Evolutionary conservation across 352 stramenopile genomes (phyloP).

Genomic region (Phytophthora palmivora): DNA sequence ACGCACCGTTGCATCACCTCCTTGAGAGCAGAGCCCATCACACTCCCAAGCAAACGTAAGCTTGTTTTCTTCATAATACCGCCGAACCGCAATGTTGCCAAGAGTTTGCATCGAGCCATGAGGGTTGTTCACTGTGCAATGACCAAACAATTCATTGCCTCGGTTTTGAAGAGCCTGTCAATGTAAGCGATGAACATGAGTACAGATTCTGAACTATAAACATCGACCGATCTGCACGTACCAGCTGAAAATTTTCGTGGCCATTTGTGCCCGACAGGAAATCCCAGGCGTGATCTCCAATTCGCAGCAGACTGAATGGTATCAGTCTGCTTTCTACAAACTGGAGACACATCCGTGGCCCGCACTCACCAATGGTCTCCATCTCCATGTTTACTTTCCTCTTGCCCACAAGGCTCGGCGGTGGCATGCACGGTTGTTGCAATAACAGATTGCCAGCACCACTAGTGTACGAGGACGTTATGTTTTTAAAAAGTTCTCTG

Average conservation of each 20-base stretch:
- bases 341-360: constrained; percentile 52
- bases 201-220: background rate
- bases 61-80: constrained; percentile 50
- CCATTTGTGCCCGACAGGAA: constrained; percentile 41
- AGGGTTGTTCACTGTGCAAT: constrained; percentile 47
- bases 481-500: constrained; percentile 45
- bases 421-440: constrained; percentile 35
- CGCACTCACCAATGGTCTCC: constrained; percentile 33
- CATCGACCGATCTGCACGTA: constrained; percentile 21
- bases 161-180: constrained; percentile 49
- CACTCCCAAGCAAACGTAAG: constrained; percentile 65
- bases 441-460: constrained; percentile 34
- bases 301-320: constrained; percentile 39
- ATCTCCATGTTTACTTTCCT: constrained; percentile 65
- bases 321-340: constrained; percentile 51
- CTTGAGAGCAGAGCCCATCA: constrained; percentile 31
- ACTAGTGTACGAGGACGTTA: constrained; percentile 38
- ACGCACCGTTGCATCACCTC: constrained; percentile 31
- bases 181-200: constrained; percentile 8
- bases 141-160: constrained; percentile 56
- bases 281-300: constrained; percentile 51
- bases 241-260: constrained; percentile 44
- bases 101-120: constrained; percentile 39
- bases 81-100: constrained; percentile 52
- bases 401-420: constrained; percentile 26